A percentile compares a stretch with the other conserved stretches of the same genome.
Conservation (phyloP, 352 stramenopile genomes). For the Blastocystis sp. region DNA sequence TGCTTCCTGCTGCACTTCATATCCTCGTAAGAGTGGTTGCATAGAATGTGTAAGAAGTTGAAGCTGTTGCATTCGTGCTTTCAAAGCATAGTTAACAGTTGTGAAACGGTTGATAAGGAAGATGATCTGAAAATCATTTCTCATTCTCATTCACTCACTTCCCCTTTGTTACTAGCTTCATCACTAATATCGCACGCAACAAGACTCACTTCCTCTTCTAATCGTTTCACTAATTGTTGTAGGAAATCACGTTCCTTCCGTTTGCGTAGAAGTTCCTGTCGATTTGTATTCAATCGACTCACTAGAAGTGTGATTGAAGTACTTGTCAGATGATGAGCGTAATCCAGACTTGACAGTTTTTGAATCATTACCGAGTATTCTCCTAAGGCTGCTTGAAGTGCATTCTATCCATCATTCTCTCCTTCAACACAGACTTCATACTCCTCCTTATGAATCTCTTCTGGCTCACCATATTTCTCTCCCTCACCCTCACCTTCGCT, state of each 20-base stretch:
- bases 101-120: not conserved
- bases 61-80: not conserved
- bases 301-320: not conserved
- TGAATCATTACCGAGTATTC: not conserved
- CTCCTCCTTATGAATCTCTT: not conserved
- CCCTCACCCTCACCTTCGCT: not conserved
- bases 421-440: not conserved
- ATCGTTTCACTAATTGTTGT: not conserved
- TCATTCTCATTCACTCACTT: not conserved
- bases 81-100: not conserved
- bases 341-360: not conserved
- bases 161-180: not conserved
- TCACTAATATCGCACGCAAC: not conserved
- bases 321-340: not conserved
- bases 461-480: not conserved
- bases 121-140: not conserved
- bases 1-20: not conserved
- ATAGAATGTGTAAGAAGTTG: not conserved
- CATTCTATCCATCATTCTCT: not conserved
- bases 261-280: not conserved
- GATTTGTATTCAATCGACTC: not conserved
- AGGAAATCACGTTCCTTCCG: not conserved
- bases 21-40: not conserved
- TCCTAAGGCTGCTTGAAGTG: not conserved
- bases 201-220: conserved; percentile 33